Evolutionary conservation across 192 early-diverging fungal species (phyloP).

Genomic region (Umbelopsis ramanniana): DNA sequence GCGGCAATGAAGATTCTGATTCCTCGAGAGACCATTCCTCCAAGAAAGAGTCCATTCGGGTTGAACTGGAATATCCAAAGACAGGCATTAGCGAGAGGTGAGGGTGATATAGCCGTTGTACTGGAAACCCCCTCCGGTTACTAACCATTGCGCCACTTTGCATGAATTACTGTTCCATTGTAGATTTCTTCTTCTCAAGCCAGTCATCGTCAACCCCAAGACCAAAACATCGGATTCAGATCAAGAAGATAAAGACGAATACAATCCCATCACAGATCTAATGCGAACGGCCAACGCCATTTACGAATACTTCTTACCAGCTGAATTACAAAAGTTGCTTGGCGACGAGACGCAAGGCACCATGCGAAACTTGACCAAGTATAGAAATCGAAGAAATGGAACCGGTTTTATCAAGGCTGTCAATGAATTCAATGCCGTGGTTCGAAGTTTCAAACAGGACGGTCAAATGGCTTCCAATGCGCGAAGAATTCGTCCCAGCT

Average conservation of each 20-base stretch:
- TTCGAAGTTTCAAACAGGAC: conserved; percentile 52
- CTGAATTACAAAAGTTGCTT: conserved; percentile 53
- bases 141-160: too few relatives aligned
- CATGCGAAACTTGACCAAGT: conserved; percentile 76
- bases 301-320: conserved; percentile 62
- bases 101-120: background rate
- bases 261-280: conserved; percentile 84
- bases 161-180: background rate
- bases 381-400: conserved; percentile 71
- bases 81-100: conserved; percentile 42
- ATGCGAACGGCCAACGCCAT: conserved; percentile 70
- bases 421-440: conserved; percentile 68
- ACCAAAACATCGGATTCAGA: conserved; percentile 42
- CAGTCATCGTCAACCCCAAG: conserved; percentile 39
- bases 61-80: conserved; percentile 50
- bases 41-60: conserved; percentile 26
- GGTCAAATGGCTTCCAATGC: conserved; percentile 31
- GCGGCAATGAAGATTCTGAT: conserved; percentile 32
- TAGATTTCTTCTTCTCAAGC: conserved; percentile 52
- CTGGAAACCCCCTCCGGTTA: too few relatives aligned
- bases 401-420: conserved; percentile 72
- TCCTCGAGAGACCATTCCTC: background rate
- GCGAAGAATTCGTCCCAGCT: conserved; percentile 46
- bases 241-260: conserved; percentile 70
- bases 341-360: conserved; percentile 70